A percentile compares a stretch with the other conserved stretches of the same genome.
These are phyloP conservation scores for Solanum virginianum DNA, from an alignment of 257 asterid species.

Conservation along the genomic window DNA sequence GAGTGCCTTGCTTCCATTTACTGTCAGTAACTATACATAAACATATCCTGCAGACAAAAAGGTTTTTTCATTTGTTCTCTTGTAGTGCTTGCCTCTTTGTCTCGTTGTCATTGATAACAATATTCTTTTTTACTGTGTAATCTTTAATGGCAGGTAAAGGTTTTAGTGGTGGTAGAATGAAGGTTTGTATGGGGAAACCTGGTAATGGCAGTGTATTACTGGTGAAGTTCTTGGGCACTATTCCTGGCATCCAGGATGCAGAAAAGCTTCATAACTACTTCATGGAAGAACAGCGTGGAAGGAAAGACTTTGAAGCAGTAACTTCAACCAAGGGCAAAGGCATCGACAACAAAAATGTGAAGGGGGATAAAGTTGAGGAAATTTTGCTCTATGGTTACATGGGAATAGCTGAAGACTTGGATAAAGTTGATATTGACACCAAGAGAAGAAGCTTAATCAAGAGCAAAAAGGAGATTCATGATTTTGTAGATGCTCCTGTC, in stretches of 20 bases:
- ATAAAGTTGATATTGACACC: conserved; percentile 21
- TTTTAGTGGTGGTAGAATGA: conserved; percentile 10
- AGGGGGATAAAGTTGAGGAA: conserved; percentile 5
- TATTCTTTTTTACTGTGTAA: neutral
- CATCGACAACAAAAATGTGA: neutral
- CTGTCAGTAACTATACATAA: neutral
- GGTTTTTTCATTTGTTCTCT: neutral
- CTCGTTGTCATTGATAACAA: neutral
- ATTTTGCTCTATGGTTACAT: conserved; percentile 16
- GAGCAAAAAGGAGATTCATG: conserved; percentile 23
- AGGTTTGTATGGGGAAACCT: conserved; percentile 15
- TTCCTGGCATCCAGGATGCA: conserved; percentile 18
- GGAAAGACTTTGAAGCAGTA: conserved; percentile 5
- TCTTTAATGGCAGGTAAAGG: conserved; percentile 17
- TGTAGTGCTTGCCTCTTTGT: neutral
- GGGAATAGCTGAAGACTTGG: conserved; percentile 29
- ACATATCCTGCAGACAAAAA: neutral
- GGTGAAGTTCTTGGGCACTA: conserved; percentile 23
- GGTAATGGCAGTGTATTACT: conserved; percentile 12
- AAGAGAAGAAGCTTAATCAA: conserved; percentile 13
- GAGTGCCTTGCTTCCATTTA: neutral
- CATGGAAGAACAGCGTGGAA: conserved; percentile 10
- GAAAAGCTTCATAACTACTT: conserved; percentile 22
- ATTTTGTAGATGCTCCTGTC: conserved; percentile 21
- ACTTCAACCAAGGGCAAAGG: neutral